Base-by-base conservation (phyloP, 2,329 filamentous ascomycete genomes). In the Uncinocarpus reesii region DNA sequence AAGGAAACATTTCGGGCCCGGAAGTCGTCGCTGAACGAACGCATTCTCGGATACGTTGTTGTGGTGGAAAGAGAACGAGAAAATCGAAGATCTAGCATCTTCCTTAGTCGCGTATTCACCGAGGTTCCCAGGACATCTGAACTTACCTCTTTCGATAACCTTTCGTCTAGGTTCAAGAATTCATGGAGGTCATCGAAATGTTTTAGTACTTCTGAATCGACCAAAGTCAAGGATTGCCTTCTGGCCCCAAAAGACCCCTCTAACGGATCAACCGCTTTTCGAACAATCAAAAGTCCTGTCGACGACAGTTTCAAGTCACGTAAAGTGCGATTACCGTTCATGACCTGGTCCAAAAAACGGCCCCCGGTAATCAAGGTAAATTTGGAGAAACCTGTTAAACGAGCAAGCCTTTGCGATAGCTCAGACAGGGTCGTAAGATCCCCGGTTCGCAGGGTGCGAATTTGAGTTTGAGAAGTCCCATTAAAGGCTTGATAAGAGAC, bases 121-220 rank as follows among this genome's bases (percentile, higher is more conserved):
- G 10, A 35, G 32, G n/a, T 4, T 21, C 5, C 5, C 13, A 15
- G 24, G 8, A 5, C 20, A 2, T 18, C 18, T 10, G n/a, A 10
- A 51, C 66, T 56, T 71, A 83, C 81, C 71, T 85, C 80, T 59
- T 76, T 71, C 5, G 84, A 80, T 35, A 87, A 69, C 42, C 70
- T 72, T 50, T 89, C 81, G 37, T 85, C 77, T 67, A 89, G 77
- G 54, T 80, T 79, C 47, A 96, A 73, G 58, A 90, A 84, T 36
- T 79, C 77, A 74, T 92, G 95, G 20, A 98, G 68, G 52, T 90
- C 81, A 47, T 86, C 77, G 58, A 95, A 94, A 63, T 93, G 85
- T 49, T 80, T 76, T 56, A 92, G 70, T 18, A 96, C 81, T 57
- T 90, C 85, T 10, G 78, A 74, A 60, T 96, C 87, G 2, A 96